Conservation (phyloP, 1,284 basidiomycete genomes). For the Mycosarcoma maydis region DNA sequence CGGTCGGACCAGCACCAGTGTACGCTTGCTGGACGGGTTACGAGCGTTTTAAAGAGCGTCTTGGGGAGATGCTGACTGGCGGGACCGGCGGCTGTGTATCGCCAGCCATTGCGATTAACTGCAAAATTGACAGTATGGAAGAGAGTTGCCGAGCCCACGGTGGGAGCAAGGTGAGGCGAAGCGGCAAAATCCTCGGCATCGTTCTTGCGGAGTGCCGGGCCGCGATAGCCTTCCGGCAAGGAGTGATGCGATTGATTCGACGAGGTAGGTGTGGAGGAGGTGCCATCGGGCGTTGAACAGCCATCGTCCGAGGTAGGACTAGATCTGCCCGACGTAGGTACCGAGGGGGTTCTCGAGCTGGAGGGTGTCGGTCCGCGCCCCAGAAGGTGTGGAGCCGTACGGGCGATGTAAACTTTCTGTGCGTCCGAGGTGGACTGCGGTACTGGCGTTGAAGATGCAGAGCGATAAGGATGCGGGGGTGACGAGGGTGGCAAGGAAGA, state of each 20-base stretch:
- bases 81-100: constrained; percentile 62
- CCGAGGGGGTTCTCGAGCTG: constrained; percentile 25
- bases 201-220: constrained; percentile 46
- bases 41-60: constrained; percentile 59
- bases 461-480: constrained; percentile 12
- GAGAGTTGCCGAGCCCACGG: constrained; percentile 20
- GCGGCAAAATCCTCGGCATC: constrained; percentile 59
- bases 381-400: constrained; percentile 54
- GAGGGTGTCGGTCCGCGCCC: constrained; percentile 14
- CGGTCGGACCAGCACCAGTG: constrained; percentile 75
- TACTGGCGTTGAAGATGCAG: constrained; percentile 25
- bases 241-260: constrained; percentile 37
- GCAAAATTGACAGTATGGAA: constrained; percentile 54
- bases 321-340: constrained; percentile 29
- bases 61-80: constrained; percentile 46
- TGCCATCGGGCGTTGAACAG: constrained; percentile 23
- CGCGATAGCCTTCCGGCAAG: constrained; percentile 53
- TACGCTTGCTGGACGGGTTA: constrained; percentile 46
- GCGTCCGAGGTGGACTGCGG: constrained; percentile 17
- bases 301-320: constrained; percentile 40
- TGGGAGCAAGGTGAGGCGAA: constrained; percentile 35
- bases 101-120: constrained; percentile 61
- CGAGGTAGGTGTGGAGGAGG: constrained; percentile 8
- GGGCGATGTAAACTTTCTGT: constrained; percentile 51
- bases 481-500: constrained; percentile 8